phyloP scores from a whole-genome alignment of 73 alveolate species.

The Paramecium caudatum region DNA sequence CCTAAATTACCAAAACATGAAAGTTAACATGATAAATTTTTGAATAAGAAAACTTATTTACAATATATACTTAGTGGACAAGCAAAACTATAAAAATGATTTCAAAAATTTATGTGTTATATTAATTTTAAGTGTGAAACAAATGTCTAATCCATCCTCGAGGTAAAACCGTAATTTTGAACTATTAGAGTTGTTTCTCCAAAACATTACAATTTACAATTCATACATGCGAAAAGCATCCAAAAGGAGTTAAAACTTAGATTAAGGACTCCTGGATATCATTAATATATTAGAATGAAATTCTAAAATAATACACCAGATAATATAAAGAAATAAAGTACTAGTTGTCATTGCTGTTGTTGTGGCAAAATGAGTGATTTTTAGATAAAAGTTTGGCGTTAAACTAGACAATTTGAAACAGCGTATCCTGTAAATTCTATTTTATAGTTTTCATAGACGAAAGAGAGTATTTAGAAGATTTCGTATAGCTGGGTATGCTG shows the following conservation, averaged over 20 bases:
- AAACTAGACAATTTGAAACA: not conserved
- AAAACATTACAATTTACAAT: not conserved
- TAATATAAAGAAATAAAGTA: not conserved
- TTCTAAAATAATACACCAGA: not conserved
- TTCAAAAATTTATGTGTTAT: not conserved
- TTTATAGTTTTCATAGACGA: conserved; percentile 38
- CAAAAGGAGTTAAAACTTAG: not conserved
- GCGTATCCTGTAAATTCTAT: conserved; percentile 13
- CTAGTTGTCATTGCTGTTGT: conserved; percentile 21
- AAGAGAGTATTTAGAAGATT: conserved; percentile 1
- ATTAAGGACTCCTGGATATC: not conserved
- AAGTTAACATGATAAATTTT: conserved; percentile 54
- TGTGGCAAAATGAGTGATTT: conserved; percentile 50
- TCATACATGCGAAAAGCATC: not conserved
- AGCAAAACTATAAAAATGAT: conserved; percentile 57
- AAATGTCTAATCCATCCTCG: not conserved
- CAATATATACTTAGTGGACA: conserved; percentile 55
- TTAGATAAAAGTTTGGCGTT: conserved; percentile 39
- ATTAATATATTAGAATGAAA: not conserved
- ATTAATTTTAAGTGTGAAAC: not conserved
- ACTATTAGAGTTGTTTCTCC: conserved; percentile 3
- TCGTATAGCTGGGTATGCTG: conserved; percentile 22
- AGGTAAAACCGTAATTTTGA: not conserved
- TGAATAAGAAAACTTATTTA: conserved; percentile 50
- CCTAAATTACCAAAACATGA: not conserved